Evolutionary conservation across 2,329 filamentous ascomycete species (phyloP).

Genomic region (Pseudogymnoascus sp.): DNA sequence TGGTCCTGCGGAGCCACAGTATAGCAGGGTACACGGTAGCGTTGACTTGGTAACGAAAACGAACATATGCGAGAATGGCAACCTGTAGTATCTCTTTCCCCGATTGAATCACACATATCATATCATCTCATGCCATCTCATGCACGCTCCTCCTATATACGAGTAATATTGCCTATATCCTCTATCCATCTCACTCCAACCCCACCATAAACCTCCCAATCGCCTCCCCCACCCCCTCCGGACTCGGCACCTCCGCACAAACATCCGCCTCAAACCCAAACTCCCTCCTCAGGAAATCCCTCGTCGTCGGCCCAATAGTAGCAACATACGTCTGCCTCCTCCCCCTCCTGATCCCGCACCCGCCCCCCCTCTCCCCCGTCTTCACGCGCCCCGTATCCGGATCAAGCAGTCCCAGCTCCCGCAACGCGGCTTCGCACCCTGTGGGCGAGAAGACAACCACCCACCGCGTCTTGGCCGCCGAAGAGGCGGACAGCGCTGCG

Average conservation of each 20-base stretch:
- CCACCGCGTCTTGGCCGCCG: constrained; percentile 46
- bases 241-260: constrained; percentile 74
- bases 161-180: background rate
- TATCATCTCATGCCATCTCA: background rate
- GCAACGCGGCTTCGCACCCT: constrained; percentile 53
- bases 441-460: constrained; percentile 66
- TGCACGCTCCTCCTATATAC: background rate
- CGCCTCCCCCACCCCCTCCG: constrained; percentile 64
- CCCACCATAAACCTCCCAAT: constrained; percentile 38
- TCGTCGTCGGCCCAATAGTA: constrained; percentile 90
- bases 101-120: background rate
- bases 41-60: background rate
- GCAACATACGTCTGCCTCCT: constrained; percentile 55
- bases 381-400: constrained; percentile 34
- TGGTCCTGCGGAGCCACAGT: background rate
- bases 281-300: constrained; percentile 56
- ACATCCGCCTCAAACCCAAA: constrained; percentile 66
- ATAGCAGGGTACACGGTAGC: background rate
- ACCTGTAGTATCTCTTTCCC: constrained; percentile 3
- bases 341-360: constrained; percentile 8
- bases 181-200: background rate
- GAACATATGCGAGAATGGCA: constrained; percentile 2
- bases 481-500: constrained; percentile 39
- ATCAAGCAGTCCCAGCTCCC: constrained; percentile 44
- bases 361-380: constrained; percentile 1